Evolutionary conservation across 352 stramenopile genomes (phyloP).

Genomic region (Phytophthora pinifolia): DNA sequence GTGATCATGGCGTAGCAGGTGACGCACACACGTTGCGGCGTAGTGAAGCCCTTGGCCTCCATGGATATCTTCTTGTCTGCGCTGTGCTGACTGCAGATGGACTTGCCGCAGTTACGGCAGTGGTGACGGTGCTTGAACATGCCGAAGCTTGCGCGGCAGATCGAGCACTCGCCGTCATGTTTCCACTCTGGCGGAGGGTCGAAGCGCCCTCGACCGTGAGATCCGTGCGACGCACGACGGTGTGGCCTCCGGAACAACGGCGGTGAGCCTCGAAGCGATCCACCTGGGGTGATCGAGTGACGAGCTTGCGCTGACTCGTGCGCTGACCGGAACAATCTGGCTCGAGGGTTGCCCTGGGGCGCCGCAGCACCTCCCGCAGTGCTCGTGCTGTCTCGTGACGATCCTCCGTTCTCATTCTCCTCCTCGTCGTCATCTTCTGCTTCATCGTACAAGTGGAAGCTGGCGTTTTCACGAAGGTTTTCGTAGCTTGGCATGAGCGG

Average conservation of each 20-base stretch:
- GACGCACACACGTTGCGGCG: constrained; percentile 77
- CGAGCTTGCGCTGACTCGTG: constrained; percentile 11
- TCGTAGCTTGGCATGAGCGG: constrained; percentile 59
- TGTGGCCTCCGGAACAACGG: constrained; percentile 24
- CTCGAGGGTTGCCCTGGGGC: constrained; percentile 7
- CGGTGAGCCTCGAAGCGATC: constrained; percentile 26
- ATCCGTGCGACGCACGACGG: constrained; percentile 31
- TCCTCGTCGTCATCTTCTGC: constrained; percentile 12
- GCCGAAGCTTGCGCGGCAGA: constrained; percentile 71
- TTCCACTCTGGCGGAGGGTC: constrained; percentile 74
- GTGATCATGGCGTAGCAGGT: constrained; percentile 74
- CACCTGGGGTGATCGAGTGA: constrained; percentile 14
- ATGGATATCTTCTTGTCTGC: constrained; percentile 81
- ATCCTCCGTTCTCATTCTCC: constrained; percentile 17
- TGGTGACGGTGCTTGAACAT: constrained; percentile 89
- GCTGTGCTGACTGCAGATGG: constrained; percentile 81
- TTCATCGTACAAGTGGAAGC: constrained; percentile 23
- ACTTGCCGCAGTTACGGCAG: constrained; percentile 83
- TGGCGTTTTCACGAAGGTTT: constrained; percentile 26
- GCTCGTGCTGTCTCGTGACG: constrained; percentile 27
- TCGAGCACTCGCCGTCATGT: constrained; percentile 74
- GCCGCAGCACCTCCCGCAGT: constrained; percentile 9
- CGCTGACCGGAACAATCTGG: constrained; percentile 25
- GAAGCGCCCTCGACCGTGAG: constrained; percentile 29
- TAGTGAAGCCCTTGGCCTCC: constrained; percentile 68